A percentile compares a stretch with the other conserved stretches of the same genome.
Conservation (phyloP, 345 rosid genomes). For the Anastatica hierochuntica region DNA sequence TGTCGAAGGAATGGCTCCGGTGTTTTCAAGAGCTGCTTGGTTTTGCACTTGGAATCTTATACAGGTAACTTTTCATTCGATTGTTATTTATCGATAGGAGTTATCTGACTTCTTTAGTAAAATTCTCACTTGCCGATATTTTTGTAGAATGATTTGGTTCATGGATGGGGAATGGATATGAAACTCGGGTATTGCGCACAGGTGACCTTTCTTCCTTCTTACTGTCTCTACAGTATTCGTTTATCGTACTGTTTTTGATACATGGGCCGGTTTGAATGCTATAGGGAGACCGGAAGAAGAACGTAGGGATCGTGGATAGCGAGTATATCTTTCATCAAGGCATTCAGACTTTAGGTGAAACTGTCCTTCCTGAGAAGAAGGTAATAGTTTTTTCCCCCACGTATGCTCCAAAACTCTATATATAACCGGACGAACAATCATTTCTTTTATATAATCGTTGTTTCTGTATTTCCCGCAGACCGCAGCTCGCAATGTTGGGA, state of each 20-base stretch:
- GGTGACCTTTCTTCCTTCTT: slow-evolving; percentile 29
- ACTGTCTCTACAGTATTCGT: no score
- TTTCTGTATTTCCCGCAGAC: background rate
- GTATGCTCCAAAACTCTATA: background rate
- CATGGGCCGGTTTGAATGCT: background rate
- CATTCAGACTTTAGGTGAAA: slow-evolving; percentile 80
- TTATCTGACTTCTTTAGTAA: slow-evolving; percentile 16
- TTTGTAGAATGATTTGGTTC: slow-evolving; percentile 85
- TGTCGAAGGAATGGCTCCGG: slow-evolving; percentile 99
- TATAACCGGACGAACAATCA: no score
- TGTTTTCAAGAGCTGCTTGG: slow-evolving; percentile 97
- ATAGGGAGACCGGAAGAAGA: slow-evolving; percentile 86
- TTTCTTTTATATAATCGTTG: background rate
- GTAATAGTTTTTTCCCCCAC: slow-evolving; percentile 16
- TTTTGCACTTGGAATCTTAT: slow-evolving; percentile 98
- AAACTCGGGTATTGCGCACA: slow-evolving; percentile 98
- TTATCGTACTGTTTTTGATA: no score
- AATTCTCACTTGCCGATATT: background rate
- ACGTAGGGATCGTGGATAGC: slow-evolving; percentile 79
- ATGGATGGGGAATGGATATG: slow-evolving; percentile 99
- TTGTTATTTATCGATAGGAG: background rate
- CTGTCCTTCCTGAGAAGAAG: slow-evolving; percentile 38
- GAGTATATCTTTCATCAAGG: slow-evolving; percentile 85
- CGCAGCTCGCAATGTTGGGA: background rate
- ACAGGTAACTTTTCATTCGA: slow-evolving; percentile 49